Evolutionary conservation across 208 protist genomes (phyloP), one percentile per base, ranked within the genome.

Genomic region (Trypanosoma mega): DNA sequence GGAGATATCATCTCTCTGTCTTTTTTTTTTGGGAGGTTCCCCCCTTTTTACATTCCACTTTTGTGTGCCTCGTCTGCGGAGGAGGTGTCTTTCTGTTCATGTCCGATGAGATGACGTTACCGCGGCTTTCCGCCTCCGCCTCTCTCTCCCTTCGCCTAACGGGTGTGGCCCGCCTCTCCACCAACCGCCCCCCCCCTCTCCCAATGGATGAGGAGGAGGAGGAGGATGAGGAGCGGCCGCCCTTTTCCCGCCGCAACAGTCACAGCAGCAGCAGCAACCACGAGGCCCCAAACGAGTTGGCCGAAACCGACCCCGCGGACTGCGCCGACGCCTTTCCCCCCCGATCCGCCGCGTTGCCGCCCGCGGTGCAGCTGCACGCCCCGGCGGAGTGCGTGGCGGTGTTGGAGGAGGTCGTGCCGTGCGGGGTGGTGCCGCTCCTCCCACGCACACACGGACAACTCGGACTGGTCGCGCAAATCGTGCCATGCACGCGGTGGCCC

Each of bases 321-420:
- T n/a, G n/a, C n/a, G n/a, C n/a, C n/a, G n/a, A n/a, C n/a, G n/a
- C n/a, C n/a, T n/a, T n/a, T n/a, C n/a, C 34, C 34, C 34, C 12
- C 34, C 34, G 6, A 12, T 39, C 34, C 12, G 6, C 12, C 6
- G 6, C 12, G 8, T 39, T 39, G 8, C 6, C 34, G 34, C 34
- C 8, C 34, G 34, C 34, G 34, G 34, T 39, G 34, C 34, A 6
- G 8, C 34, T 39, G 8, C n/a, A n/a, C n/a, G n/a, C 6, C 34
- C 34, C 34, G 34, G 8, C 34, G 34, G 8, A 6, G 34, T 12
- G 8, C 0, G 39, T 83, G 18, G 72, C 82, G 47, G 54, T 88
- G 14, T 41, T 82, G 36, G 85, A 92, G 50, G 76, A 84, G 62
- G 80, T 87, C n/a, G 60, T 79, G 27, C 67, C 87, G 45, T 88